Evolutionary conservation across 768 basidiomycete genomes (phyloP).

Genomic region (Kondoa malvinella): DNA sequence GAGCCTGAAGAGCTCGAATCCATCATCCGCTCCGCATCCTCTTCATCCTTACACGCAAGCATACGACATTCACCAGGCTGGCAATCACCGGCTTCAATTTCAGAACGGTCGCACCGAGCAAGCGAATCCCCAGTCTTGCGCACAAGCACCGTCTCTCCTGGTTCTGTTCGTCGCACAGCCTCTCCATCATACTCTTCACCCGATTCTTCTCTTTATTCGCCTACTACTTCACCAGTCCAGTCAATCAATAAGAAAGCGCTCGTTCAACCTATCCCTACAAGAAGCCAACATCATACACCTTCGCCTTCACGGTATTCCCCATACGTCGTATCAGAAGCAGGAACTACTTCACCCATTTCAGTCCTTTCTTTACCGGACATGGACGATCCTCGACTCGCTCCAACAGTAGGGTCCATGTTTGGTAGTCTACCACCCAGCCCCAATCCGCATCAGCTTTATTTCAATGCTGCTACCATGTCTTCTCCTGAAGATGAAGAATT

Average conservation of each 20-base stretch:
- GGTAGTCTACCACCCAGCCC: constrained; percentile 5
- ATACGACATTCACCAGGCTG: background rate
- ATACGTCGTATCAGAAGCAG: background rate
- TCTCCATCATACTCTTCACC: background rate
- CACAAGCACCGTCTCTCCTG: background rate
- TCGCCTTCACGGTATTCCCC: background rate
- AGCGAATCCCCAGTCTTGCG: background rate
- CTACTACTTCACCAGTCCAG: background rate
- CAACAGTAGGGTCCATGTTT: background rate
- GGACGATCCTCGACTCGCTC: background rate
- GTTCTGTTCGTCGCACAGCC: background rate
- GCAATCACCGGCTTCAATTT: background rate
- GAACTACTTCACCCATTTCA: background rate
- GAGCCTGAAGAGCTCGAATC: background rate
- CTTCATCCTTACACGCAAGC: background rate
- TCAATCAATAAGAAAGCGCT: background rate
- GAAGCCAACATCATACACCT: background rate
- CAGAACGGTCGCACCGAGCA: background rate
- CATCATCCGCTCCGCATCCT: constrained; percentile 3
- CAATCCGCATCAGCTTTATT: background rate
- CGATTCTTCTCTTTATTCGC: constrained; percentile 2
- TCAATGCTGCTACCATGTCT: background rate
- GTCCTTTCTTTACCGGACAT: background rate
- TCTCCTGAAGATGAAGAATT: background rate
- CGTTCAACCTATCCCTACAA: background rate